Conservation (phyloP, 2,329 filamentous ascomycete genomes). For the Aspergillus brasiliensis region DNA sequence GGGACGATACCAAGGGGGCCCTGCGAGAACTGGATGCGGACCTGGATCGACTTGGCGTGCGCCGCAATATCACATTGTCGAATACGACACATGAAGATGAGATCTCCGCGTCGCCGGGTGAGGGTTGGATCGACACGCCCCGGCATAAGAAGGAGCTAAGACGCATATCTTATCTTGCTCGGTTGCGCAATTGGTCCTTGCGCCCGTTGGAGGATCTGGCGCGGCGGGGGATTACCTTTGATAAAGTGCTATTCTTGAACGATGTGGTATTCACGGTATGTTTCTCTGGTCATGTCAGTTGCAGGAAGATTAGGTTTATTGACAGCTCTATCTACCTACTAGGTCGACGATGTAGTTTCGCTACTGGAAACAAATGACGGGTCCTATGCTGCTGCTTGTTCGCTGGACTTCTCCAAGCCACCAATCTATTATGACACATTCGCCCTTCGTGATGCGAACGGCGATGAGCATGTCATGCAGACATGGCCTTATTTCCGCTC, state of each 20-base stretch:
- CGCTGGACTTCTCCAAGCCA: constrained; percentile 68
- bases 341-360: constrained; percentile 52
- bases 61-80: constrained; percentile 60
- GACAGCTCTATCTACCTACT: too few relatives aligned
- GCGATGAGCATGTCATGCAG: constrained; percentile 63
- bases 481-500: constrained; percentile 62
- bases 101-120: constrained; percentile 49
- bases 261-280: constrained; percentile 49
- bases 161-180: constrained; percentile 69
- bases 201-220: constrained; percentile 58
- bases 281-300: too few relatives aligned
- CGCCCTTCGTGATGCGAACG: constrained; percentile 68
- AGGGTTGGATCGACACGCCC: constrained; percentile 67
- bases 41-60: constrained; percentile 56
- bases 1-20: constrained; percentile 67
- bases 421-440: constrained; percentile 75
- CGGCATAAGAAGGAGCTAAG: constrained; percentile 58
- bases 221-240: constrained; percentile 55
- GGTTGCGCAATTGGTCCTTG: constrained; percentile 65
- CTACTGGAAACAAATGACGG: constrained; percentile 61
- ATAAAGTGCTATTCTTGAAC: constrained; percentile 62
- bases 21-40: constrained; percentile 59
- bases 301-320: too few relatives aligned
- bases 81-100: constrained; percentile 61
- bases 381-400: constrained; percentile 68